These are phyloP conservation scores for Echinosophora koreensis DNA, from an alignment of 306 rosid species.

Conservation along the genomic window DNA sequence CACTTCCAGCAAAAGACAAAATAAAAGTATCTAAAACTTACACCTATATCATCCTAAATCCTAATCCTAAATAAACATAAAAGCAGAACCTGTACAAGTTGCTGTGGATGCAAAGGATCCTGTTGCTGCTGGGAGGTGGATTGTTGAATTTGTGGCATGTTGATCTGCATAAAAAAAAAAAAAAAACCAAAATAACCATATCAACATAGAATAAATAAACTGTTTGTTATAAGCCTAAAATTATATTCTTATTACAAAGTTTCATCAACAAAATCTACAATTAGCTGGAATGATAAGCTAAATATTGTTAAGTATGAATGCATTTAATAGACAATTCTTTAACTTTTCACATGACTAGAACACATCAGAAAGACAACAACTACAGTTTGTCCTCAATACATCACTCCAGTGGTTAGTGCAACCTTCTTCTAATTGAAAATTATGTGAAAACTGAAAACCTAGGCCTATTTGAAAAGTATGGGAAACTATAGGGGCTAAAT, in stretches of 20 bases:
- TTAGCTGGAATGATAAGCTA: background rate
- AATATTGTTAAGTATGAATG: background rate
- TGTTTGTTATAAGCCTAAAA: background rate
- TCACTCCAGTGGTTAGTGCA: background rate
- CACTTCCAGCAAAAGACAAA: conserved; percentile 39
- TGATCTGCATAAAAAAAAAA: conserved; percentile 69
- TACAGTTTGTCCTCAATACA: background rate
- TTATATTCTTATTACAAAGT: conserved; percentile 27
- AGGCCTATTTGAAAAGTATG: background rate
- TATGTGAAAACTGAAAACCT: background rate
- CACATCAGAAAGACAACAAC: conserved; percentile 1
- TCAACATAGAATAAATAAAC: conserved; percentile 30
- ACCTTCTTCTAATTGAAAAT: background rate
- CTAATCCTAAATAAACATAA: conserved; percentile 34
- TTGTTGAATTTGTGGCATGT: conserved; percentile 83
- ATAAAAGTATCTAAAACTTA: background rate
- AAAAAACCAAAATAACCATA: conserved; percentile 30
- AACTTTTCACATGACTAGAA: background rate
- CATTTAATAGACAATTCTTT: background rate
- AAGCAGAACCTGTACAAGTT: conserved; percentile 73
- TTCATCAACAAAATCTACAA: background rate
- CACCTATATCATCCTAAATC: background rate
- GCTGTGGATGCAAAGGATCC: conserved; percentile 88
- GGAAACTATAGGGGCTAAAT: background rate
- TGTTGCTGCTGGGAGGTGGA: conserved; percentile 86